A percentile compares a stretch with the other conserved stretches of the same genome.
phyloP scores from a whole-genome alignment of 331 rosid genomes.

The Rhamnella rubrinervis region DNA sequence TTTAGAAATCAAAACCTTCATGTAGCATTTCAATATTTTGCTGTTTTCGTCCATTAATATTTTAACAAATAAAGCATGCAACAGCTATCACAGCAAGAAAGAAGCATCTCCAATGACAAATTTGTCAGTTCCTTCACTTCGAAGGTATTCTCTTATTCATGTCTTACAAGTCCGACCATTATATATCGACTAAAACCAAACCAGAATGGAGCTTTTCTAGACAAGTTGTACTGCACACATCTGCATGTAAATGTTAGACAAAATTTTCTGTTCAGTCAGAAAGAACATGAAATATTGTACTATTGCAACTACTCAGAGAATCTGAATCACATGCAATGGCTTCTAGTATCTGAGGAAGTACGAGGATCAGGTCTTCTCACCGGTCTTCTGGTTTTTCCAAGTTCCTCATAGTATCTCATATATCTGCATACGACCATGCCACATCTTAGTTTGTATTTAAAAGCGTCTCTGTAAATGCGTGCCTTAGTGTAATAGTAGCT shows the following conservation, averaged over 20 bases:
- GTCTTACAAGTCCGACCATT: too few relatives aligned
- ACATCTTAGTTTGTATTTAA: constrained; percentile 1
- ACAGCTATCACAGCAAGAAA: too few relatives aligned
- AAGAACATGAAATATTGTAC: background rate
- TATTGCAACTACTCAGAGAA: constrained; percentile 10
- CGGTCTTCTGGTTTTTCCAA: constrained; percentile 19
- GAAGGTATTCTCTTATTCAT: too few relatives aligned
- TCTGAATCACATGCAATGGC: constrained; percentile 17
- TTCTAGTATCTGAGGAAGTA: constrained; percentile 11
- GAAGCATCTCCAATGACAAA: too few relatives aligned
- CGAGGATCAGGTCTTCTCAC: constrained; percentile 12
- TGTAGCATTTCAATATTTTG: too few relatives aligned
- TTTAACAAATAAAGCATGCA: too few relatives aligned
- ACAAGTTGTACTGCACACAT: background rate
- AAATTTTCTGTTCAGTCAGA: too few relatives aligned
- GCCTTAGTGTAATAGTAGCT: background rate
- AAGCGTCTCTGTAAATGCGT: background rate
- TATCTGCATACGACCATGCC: constrained; percentile 57
- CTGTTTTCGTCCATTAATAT: too few relatives aligned
- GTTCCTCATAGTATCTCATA: constrained; percentile 69
- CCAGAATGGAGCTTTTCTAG: too few relatives aligned
- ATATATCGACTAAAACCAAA: too few relatives aligned
- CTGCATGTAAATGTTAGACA: background rate
- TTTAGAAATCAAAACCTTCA: too few relatives aligned
- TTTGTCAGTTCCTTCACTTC: too few relatives aligned